Base-by-base conservation (phyloP, 208 protist species). In the Leishmania lainsoni region DNA sequence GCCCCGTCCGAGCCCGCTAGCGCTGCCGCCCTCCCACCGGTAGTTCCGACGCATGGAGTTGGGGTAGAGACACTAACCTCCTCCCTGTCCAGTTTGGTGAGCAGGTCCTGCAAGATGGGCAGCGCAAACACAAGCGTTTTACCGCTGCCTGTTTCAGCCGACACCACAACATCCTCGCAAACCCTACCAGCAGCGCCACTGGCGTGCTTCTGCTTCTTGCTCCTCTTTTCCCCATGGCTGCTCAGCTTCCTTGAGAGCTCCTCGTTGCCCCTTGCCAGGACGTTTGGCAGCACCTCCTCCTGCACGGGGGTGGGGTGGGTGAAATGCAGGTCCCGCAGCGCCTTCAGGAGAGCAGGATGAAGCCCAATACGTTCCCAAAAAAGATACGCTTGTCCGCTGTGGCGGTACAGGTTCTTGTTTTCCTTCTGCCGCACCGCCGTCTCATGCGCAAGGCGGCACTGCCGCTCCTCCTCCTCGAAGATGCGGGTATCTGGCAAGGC, bases 121-220 rank as follows among this genome's bases (percentile, higher is more conserved):
- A 99, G 90, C 22, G 99, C 93, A 86, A 99, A 99, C 22, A 99
- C 98, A 2, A 99, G 83, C 42, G 99, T 99, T 90, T 99, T 99
- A 39, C 99, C 98, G 79, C 89, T 96, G 71, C 97, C 97, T 35
- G 97, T 99, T 83, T 99, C 96, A 0, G 96, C 94, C 20, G 97
- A 96, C 51, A 97, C 96, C n/a, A 98, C 84, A 22, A 98, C 84
- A 79, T 99, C 96, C 61, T 91, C 89, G 12, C 42, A 26, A 12
- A 61, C 51, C 45, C 61, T 14, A 20, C 66, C 3, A 32, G 74
- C 61, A 26, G 52, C 54, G 2, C 52, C 79, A 42, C 49, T 52
- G 39, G 32, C 45, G 51, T 45, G 48, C 61, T 78, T 83, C 17
- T 84, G 76, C 68, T 74, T 79, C 52, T 90, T 86, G 17, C 39